Conservation (phyloP, 208 protist species). For the Crithidia brevicula region DNA sequence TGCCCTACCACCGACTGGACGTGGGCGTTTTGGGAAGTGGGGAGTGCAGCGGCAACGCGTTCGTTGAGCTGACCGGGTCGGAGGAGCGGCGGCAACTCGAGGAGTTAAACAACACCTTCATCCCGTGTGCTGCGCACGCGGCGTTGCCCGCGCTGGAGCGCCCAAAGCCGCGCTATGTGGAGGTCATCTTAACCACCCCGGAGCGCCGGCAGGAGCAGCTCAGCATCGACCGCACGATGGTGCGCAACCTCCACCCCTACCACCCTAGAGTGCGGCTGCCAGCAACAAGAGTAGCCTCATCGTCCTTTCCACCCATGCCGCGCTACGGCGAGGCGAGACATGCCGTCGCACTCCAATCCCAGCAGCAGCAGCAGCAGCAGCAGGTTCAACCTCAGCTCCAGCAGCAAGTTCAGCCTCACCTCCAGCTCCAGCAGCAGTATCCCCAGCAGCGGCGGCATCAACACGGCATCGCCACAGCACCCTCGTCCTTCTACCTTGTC, state of each 20-base stretch:
- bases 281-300: not conserved
- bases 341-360: not conserved
- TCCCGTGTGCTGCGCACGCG: constrained; percentile 9
- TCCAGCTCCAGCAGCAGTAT: too few relatives aligned
- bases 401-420: too few relatives aligned
- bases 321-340: too few relatives aligned
- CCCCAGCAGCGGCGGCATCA: too few relatives aligned
- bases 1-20: not conserved
- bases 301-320: not conserved
- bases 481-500: too few relatives aligned
- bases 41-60: constrained; percentile 19
- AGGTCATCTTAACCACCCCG: constrained; percentile 5
- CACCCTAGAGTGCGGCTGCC: constrained; percentile 1
- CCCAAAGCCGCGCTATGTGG: constrained; percentile 18
- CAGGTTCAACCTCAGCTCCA: too few relatives aligned
- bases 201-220: constrained; percentile 6
- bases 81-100: not conserved
- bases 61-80: constrained; percentile 7
- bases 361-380: constrained; percentile 1
- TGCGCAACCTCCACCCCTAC: not conserved
- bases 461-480: too few relatives aligned
- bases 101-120: constrained; percentile 12
- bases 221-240: constrained; percentile 4
- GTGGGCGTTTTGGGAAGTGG: constrained; percentile 7
- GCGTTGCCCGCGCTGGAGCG: constrained; percentile 10